Conservation (phyloP, 768 basidiomycete genomes). For the Suillus spraguei region DNA sequence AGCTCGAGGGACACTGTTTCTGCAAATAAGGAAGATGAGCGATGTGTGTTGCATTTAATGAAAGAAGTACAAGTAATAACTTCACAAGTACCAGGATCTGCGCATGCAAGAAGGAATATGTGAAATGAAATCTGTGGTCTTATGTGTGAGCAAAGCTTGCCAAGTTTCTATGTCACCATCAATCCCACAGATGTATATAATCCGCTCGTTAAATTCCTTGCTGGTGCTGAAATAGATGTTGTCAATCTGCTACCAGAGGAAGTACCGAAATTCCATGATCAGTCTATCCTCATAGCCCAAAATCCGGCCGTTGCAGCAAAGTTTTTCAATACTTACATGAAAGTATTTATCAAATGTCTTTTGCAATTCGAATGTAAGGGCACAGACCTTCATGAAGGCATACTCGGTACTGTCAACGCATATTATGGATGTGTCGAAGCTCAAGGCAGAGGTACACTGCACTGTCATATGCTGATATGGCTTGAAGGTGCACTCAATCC, state of each 20-base stretch:
- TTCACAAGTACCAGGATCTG: conserved; percentile 28
- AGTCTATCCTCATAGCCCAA: conserved; percentile 37
- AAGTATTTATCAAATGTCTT: conserved; percentile 34
- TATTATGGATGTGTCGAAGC: conserved; percentile 47
- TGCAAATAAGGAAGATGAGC: conserved; percentile 30
- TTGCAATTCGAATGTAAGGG: conserved; percentile 24
- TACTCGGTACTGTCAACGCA: conserved; percentile 35
- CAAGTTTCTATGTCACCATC: conserved; percentile 45
- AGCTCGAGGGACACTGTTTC: conserved; percentile 20
- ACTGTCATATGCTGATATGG: conserved; percentile 47
- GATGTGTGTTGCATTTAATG: conserved; percentile 26
- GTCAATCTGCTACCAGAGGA: conserved; percentile 32
- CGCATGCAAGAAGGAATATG: conserved; percentile 28
- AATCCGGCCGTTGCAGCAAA: conserved; percentile 42
- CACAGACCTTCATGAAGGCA: conserved; percentile 23
- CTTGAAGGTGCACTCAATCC: conserved; percentile 37
- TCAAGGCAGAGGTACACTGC: conserved; percentile 40
- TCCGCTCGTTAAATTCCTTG: conserved; percentile 42
- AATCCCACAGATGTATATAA: conserved; percentile 47
- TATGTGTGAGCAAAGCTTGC: conserved; percentile 38
- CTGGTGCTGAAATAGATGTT: conserved; percentile 38
- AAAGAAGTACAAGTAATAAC: conserved; percentile 24
- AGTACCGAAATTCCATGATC: conserved; percentile 33
- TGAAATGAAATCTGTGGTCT: conserved; percentile 42
- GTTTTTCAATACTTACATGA: conserved; percentile 47